Evolutionary conservation across 768 basidiomycete genomes (phyloP), one percentile per base, ranked within the genome.

Genomic region (Guyanaporus albipodus): DNA sequence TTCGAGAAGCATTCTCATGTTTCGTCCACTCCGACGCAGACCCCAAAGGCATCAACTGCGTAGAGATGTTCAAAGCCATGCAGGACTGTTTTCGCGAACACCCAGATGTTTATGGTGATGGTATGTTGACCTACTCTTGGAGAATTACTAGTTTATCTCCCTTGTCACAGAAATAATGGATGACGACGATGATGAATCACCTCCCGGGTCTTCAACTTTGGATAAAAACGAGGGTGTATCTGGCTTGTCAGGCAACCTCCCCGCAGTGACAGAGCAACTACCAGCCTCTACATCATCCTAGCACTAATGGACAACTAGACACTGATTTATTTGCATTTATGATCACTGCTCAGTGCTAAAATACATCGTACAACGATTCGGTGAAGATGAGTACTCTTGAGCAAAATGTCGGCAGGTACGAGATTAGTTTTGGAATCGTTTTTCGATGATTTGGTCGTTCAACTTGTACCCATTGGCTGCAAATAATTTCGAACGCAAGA

Each of bases 31-130:
- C 91, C 11, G 92, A 96, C 62, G 79, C 83, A 43, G 96, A 99
- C 55, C 95, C 95, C 1, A 98, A 99, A 69, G 96, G 96, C 4
- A 87, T 98, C 44, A 87, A 99, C 58, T 99, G 96, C 54, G 88
- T 99, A 10, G 96, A 97, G 56, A 93, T 89, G 70, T 99, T 99
- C 75, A 87, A 92, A 68, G 83, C 73, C 17, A 99, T 99, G 96
- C 96, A 99, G 62, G 83, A 85, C 44, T 99, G 96, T 76, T 98
- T 99, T 77, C 81, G 93, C 58, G 84, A 81, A 48, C 90, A 98
- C 67, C 95, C 95, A 0, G 94, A 98, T 21, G 76, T 91, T n/a
- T 98, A 98, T 65, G 91, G 84, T 14, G 89, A 91, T 54, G 93
- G 93, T 93, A 68, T 51, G 88, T 67, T 12, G 3, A 29, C 29